Percentiles rank a stretch among this genome's conserved stretches.
Evolutionary conservation across 306 rosid species (phyloP).

Genomic region (Macrotyloma uniflorum): DNA sequence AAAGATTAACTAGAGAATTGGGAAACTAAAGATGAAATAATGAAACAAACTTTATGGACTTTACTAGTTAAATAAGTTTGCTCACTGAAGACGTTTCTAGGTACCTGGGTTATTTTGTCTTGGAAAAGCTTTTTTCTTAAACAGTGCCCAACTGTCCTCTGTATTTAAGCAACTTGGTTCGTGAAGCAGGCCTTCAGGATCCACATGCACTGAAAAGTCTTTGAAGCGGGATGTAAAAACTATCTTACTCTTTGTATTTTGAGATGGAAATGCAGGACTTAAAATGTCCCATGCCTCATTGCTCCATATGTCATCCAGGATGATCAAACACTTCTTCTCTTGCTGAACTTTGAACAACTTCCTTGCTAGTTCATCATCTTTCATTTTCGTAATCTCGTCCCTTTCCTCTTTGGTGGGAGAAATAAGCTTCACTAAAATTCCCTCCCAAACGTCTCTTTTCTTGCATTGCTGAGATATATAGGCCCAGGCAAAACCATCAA

Average conservation of each 20-base stretch:
- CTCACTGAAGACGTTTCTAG: background rate
- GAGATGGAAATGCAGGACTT: conserved; percentile 41
- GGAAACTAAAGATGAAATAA: background rate
- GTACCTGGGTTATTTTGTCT: conserved; percentile 44
- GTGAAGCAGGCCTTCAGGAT: conserved; percentile 43
- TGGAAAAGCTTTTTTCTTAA: conserved; percentile 51
- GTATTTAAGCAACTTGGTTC: conserved; percentile 41
- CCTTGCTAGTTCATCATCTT: conserved; percentile 49
- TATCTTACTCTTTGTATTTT: conserved; percentile 42
- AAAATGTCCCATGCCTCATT: conserved; percentile 47
- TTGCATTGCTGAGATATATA: conserved; percentile 40
- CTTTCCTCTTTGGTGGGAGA: conserved; percentile 46
- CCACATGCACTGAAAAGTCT: conserved; percentile 38
- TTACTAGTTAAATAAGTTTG: background rate
- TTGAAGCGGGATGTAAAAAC: conserved; percentile 51
- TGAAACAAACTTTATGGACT: background rate
- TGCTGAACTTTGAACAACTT: conserved; percentile 44
- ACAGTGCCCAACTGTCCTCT: conserved; percentile 47
- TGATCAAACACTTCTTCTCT: conserved; percentile 49
- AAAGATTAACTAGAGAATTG: background rate
- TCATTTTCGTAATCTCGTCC: conserved; percentile 47
- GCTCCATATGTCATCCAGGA: conserved; percentile 67
- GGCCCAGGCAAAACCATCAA: conserved; percentile 43
- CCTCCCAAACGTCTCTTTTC: conserved; percentile 58
- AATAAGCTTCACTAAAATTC: conserved; percentile 39